Conservation (phyloP, 768 basidiomycete species). For the Mycena venus region DNA sequence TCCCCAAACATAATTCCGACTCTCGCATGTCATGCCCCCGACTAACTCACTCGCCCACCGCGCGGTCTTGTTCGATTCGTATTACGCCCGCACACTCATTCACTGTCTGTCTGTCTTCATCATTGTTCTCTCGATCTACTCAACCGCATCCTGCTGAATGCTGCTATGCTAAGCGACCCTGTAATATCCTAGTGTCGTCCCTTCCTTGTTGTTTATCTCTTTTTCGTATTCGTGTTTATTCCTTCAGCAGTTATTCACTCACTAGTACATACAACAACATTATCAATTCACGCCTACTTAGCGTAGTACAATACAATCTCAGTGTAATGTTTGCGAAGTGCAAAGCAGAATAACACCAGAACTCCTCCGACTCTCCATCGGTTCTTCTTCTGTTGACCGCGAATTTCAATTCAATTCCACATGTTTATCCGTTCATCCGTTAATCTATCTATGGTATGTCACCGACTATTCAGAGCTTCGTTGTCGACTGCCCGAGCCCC, state of each 20-base stretch:
- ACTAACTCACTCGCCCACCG: slow-evolving; percentile 14
- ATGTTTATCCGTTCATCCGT: too few relatives aligned
- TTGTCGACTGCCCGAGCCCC: slow-evolving; percentile 21
- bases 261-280: slow-evolving; percentile 30
- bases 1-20: slow-evolving; percentile 10
- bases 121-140: neutral
- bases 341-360: neutral
- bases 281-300: neutral
- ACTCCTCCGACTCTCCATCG: too few relatives aligned
- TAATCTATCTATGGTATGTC: too few relatives aligned
- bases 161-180: slow-evolving; percentile 26
- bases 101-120: neutral
- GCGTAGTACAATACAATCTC: slow-evolving; percentile 24
- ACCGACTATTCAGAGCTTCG: slow-evolving; percentile 32
- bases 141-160: neutral
- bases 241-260: slow-evolving; percentile 24
- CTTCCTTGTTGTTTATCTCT: neutral
- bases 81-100: slow-evolving; percentile 25
- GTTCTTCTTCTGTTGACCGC: too few relatives aligned
- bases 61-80: neutral
- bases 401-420: too few relatives aligned
- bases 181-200: slow-evolving; percentile 11
- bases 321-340: slow-evolving; percentile 22
- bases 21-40: neutral
- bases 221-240: slow-evolving; percentile 26